These are phyloP conservation scores for Aspergillus indologenus DNA, from an alignment of 495 filamentous ascomycete species.

Conservation along the genomic window DNA sequence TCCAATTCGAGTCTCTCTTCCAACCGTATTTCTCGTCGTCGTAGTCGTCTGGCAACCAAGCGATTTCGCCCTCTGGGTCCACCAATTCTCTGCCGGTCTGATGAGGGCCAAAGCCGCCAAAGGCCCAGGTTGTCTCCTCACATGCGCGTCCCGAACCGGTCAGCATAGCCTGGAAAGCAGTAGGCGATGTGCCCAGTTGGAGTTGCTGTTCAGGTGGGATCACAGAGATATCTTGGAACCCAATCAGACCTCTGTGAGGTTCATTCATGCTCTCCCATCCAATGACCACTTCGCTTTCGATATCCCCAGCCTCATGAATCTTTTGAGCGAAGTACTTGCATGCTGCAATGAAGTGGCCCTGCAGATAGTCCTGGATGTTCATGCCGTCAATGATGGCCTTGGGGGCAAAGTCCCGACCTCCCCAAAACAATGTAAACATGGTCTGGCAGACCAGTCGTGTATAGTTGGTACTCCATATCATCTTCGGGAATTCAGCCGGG, in stretches of 20 bases:
- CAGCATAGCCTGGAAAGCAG: slow-evolving; percentile 90
- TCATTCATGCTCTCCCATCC: slow-evolving; percentile 97
- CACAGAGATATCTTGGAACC: slow-evolving; percentile 75
- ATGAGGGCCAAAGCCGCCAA: slow-evolving; percentile 87
- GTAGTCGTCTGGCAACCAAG: slow-evolving; percentile 77
- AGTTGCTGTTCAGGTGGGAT: slow-evolving; percentile 87
- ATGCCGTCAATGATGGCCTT: slow-evolving; percentile 91
- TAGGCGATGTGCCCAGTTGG: slow-evolving; percentile 90
- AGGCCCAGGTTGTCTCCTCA: slow-evolving; percentile 87
- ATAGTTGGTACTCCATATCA: slow-evolving; percentile 99
- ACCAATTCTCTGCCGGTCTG: slow-evolving; percentile 79
- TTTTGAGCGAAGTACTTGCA: slow-evolving; percentile 74
- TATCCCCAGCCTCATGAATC: slow-evolving; percentile 86
- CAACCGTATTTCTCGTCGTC: slow-evolving; percentile 88
- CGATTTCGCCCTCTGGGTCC: slow-evolving; percentile 80
- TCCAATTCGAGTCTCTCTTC: slow-evolving; percentile 85
- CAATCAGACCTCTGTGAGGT: slow-evolving; percentile 84
- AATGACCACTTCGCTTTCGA: slow-evolving; percentile 84
- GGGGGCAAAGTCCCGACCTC: slow-evolving; percentile 87
- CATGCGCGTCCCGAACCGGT: slow-evolving; percentile 85
- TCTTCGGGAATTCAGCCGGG: slow-evolving; percentile 86
- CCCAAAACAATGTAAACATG: slow-evolving; percentile 95
- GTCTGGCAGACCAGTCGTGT: slow-evolving; percentile 80
- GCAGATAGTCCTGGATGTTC: slow-evolving; percentile 96
- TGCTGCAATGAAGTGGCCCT: slow-evolving; percentile 79